These are phyloP conservation scores for Wickerhamiella australiensis DNA, from an alignment of 805 yeast species.

Conservation along the genomic window DNA sequence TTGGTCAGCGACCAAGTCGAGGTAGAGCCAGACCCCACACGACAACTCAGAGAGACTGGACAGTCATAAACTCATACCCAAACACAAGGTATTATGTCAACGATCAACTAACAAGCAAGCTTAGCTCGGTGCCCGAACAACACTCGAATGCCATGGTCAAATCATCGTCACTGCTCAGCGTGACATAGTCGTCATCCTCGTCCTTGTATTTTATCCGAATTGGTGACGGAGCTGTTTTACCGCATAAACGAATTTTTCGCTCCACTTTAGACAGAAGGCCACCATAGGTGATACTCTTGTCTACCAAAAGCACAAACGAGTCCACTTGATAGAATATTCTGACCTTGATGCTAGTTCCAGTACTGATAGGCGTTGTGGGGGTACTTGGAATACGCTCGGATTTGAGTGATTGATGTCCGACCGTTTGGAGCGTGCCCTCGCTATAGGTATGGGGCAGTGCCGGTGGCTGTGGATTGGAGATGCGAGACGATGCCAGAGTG, in stretches of 20 bases:
- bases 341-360: conserved; percentile 21
- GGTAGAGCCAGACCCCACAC: too few species aligned
- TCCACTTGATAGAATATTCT: conserved; percentile 28
- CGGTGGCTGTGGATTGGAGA: conserved; percentile 4
- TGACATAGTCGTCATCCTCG: conserved; percentile 90
- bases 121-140: conserved; percentile 14
- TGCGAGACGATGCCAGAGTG: conserved; percentile 1
- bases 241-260: conserved; percentile 43
- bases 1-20: too few species aligned
- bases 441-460: conserved; percentile 7
- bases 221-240: conserved; percentile 32
- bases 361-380: conserved; percentile 5
- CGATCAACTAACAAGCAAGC: neutral
- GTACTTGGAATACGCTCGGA: neutral
- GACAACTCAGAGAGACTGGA: too few species aligned
- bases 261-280: conserved; percentile 48
- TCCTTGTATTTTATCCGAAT: conserved; percentile 69
- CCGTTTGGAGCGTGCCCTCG: neutral
- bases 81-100: neutral
- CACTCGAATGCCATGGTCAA: conserved; percentile 70
- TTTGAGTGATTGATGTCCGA: neutral
- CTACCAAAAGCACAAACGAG: conserved; percentile 53
- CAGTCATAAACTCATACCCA: too few species aligned
- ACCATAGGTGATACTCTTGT: conserved; percentile 38
- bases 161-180: conserved; percentile 76